Percentiles rank a stretch among this genome's conserved stretches.
Evolutionary conservation across 768 basidiomycete species (phyloP).

Genomic region (Leccinum subgranulosum): DNA sequence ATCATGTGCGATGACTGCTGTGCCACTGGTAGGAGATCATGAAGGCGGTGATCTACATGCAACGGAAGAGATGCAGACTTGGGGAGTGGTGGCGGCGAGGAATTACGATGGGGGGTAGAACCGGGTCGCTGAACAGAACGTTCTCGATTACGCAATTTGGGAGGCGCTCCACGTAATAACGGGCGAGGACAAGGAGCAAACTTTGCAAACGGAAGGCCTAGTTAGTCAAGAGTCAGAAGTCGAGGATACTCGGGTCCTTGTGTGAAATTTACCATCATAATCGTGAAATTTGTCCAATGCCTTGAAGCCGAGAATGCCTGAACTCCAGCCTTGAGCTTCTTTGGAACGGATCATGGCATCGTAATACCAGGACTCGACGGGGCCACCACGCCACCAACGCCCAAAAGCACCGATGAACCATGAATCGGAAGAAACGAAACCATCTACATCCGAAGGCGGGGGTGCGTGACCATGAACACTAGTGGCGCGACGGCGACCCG

Average conservation of each 20-base stretch:
- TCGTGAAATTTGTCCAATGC: constrained; percentile 67
- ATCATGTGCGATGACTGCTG: constrained; percentile 21
- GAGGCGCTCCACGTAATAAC: constrained; percentile 47
- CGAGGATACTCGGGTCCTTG: not conserved
- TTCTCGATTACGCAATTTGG: constrained; percentile 57
- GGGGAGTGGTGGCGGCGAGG: constrained; percentile 80
- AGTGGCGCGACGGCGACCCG: constrained; percentile 58
- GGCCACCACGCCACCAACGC: constrained; percentile 84
- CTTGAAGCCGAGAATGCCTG: constrained; percentile 76
- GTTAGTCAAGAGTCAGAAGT: constrained; percentile 20
- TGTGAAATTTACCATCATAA: constrained; percentile 51
- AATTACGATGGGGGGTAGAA: constrained; percentile 48
- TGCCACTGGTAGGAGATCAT: constrained; percentile 24
- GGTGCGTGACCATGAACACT: constrained; percentile 16
- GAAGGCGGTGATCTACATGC: constrained; percentile 48
- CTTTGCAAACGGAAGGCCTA: constrained; percentile 52
- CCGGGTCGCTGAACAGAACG: constrained; percentile 44
- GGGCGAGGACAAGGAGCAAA: constrained; percentile 44
- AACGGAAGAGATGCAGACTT: constrained; percentile 79
- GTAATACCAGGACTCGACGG: constrained; percentile 78
- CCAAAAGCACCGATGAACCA: constrained; percentile 94
- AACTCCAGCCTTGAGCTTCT: constrained; percentile 72
- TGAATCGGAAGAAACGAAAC: constrained; percentile 62
- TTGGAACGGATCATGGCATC: constrained; percentile 61
- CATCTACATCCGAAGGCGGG: constrained; percentile 36